Base-by-base conservation (phyloP, 371 early-diverging fungal species). In the Mucor irregularis region DNA sequence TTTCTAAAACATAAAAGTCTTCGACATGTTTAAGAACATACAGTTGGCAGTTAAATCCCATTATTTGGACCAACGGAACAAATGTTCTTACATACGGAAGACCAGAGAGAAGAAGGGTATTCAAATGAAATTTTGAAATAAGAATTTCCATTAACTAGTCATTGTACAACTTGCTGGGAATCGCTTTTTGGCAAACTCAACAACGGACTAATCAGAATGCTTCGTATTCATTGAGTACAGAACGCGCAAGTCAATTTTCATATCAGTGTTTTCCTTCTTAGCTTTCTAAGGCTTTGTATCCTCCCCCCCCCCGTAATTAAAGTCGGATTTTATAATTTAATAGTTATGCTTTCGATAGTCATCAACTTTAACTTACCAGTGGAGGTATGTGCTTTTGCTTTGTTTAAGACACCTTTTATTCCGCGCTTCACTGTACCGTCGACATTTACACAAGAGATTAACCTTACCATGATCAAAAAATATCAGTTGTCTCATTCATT, bases 221-320 rank as follows among this genome's bases (percentile, higher is more conserved):
- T 61, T 54, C 11, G 49, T 49, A 43, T 60, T 60, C 5, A 40
- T 11, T 29, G 39, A 61, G 22, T 30, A 53, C 28, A 59, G 38
- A 24, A 59, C 21, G 25, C 60, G 54, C 22, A 61, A 43, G 30
- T 29, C 54, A 54, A 54, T 54, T 30, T 61, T 61, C 49, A 61
- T 53, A n/a, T 53, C 31, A 19, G 34, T 51, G 19, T 37, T 46
- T 52, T 61, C 54, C 31, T 53, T 61, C 17, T 61, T 53, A 19
- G 54, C 61, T 49, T 46, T 46, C 34, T 6, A 14, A 10, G 58
- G 52, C 45, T 35, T 21, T 7, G 58, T 51, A 38, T 58, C 58
- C 26, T n/a, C n/a, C n/a, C n/a, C n/a, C n/a, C n/a, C n/a, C 47
- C 47, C 37, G 43, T 55, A 24, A 48, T 28, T 11, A 46, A 37